Conservation (phyloP, 352 stramenopile genomes). For the Pelagophyceae sp. region DNA sequence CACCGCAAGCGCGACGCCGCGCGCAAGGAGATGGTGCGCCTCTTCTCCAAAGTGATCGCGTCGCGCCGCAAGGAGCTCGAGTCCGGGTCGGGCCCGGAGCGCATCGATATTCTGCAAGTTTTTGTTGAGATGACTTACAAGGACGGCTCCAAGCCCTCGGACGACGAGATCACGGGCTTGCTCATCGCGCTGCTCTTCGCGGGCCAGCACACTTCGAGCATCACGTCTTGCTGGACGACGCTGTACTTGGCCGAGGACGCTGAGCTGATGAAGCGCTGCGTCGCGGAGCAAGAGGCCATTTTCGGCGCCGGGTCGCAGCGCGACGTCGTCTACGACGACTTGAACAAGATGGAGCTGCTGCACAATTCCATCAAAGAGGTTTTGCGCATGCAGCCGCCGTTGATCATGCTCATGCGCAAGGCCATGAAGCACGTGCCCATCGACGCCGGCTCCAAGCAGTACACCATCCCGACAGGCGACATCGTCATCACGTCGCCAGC, state of each 20-base stretch:
- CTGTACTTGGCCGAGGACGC: conserved; percentile 63
- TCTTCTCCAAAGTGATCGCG: conserved; percentile 75
- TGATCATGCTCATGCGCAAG: conserved; percentile 81
- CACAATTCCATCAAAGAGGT: conserved; percentile 77
- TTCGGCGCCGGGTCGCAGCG: conserved; percentile 37
- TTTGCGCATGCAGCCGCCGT: conserved; percentile 71
- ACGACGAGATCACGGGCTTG: conserved; percentile 76
- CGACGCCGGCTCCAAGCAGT: conserved; percentile 31
- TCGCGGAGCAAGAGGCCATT: conserved; percentile 53
- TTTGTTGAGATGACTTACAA: conserved; percentile 88
- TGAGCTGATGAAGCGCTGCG: conserved; percentile 49
- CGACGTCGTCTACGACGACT: conserved; percentile 43
- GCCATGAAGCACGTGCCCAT: conserved; percentile 62
- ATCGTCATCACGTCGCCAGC: conserved; percentile 70
- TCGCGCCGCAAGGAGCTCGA: conserved; percentile 49
- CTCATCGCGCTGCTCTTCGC: conserved; percentile 82
- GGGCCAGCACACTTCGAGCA: conserved; percentile 80
- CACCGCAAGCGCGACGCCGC: conserved; percentile 61
- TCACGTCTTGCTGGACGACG: conserved; percentile 75
- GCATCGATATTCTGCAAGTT: conserved; percentile 75
- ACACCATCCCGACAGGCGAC: conserved; percentile 73
- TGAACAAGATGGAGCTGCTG: conserved; percentile 69
- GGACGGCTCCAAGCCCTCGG: conserved; percentile 62
- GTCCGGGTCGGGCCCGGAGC: conserved; percentile 38
- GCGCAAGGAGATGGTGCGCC: conserved; percentile 64